A percentile compares a stretch with the other conserved stretches of the same genome.
phyloP scores from a whole-genome alignment of 1,284 basidiomycete genomes.

The Cutaneotrichosporon cyanovorans region DNA sequence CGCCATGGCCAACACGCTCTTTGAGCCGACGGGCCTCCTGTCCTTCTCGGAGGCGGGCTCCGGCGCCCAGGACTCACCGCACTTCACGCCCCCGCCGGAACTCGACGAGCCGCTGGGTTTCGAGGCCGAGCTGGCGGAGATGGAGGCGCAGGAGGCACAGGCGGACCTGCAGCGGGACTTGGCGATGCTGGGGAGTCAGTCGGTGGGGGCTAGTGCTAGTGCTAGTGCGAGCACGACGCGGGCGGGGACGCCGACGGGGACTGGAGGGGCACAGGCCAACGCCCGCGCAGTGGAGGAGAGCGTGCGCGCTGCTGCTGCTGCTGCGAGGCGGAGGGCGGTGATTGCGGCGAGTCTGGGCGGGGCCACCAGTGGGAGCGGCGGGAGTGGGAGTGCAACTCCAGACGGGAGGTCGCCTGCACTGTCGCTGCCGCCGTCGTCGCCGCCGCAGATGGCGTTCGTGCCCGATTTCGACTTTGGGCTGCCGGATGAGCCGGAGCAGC shows the following conservation, averaged over 20 bases:
- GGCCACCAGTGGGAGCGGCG: too few species aligned
- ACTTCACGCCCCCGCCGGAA: too few species aligned
- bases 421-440: too few species aligned
- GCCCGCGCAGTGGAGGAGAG: conserved; percentile 2
- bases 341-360: conserved; percentile 1
- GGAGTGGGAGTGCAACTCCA: too few species aligned
- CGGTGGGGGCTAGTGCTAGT: too few species aligned
- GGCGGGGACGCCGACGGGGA: not conserved
- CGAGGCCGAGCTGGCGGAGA: not conserved
- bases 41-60: not conserved
- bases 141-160: not conserved
- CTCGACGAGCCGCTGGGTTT: too few species aligned
- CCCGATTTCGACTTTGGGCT: conserved; percentile 4
- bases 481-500: not conserved
- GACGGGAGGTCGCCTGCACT: too few species aligned
- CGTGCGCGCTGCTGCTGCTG: not conserved
- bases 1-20: too few species aligned
- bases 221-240: not conserved
- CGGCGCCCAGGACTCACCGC: not conserved
- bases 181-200: too few species aligned
- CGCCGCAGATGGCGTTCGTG: not conserved
- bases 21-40: too few species aligned
- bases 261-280: not conserved
- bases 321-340: conserved; percentile 2
- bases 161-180: conserved; percentile 8